Evolutionary conservation across 2,329 filamentous ascomycete species (phyloP).

Genomic region (Piedraia hortae): DNA sequence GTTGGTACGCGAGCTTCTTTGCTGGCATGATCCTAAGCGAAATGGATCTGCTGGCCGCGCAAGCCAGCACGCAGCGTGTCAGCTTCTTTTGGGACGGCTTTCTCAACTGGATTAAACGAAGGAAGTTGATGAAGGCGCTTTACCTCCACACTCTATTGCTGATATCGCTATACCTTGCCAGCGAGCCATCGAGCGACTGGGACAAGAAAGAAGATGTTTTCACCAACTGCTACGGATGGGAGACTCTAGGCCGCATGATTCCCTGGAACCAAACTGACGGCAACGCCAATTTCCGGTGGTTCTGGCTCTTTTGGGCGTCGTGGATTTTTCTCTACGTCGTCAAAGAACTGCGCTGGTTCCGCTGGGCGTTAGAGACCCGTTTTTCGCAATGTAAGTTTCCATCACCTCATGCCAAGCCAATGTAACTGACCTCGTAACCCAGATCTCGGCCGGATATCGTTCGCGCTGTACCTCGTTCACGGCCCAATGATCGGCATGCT

Average conservation of each 20-base stretch:
- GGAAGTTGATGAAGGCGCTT: slow-evolving; percentile 2
- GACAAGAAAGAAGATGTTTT: slow-evolving; percentile 3
- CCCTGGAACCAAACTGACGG: slow-evolving; percentile 5
- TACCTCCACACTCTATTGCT: slow-evolving; percentile 5
- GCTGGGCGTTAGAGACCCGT: slow-evolving; percentile 6
- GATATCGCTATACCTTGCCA: slow-evolving; percentile 5
- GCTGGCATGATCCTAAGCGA: slow-evolving; percentile 34
- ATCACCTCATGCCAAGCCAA: not conserved
- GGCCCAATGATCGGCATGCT: slow-evolving; percentile 30
- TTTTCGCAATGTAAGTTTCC: slow-evolving; percentile 4
- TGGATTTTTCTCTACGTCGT: slow-evolving; percentile 6
- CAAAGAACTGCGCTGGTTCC: slow-evolving; percentile 6
- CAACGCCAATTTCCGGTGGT: slow-evolving; percentile 7
- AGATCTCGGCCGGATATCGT: slow-evolving; percentile 32
- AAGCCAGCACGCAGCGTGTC: slow-evolving; percentile 2
- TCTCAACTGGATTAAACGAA: slow-evolving; percentile 1
- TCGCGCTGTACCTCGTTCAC: slow-evolving; percentile 34
- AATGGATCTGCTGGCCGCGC: slow-evolving; percentile 25
- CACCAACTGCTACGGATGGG: slow-evolving; percentile 6
- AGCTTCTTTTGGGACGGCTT: slow-evolving; percentile 4
- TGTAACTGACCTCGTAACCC: not conserved
- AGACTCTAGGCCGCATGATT: slow-evolving; percentile 5
- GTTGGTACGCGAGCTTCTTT: slow-evolving; percentile 31
- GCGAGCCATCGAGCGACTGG: slow-evolving; percentile 6
- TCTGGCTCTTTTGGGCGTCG: slow-evolving; percentile 30